phyloP scores from a whole-genome alignment of 2,329 filamentous ascomycete species.

The Sporothrix sp. region DNA sequence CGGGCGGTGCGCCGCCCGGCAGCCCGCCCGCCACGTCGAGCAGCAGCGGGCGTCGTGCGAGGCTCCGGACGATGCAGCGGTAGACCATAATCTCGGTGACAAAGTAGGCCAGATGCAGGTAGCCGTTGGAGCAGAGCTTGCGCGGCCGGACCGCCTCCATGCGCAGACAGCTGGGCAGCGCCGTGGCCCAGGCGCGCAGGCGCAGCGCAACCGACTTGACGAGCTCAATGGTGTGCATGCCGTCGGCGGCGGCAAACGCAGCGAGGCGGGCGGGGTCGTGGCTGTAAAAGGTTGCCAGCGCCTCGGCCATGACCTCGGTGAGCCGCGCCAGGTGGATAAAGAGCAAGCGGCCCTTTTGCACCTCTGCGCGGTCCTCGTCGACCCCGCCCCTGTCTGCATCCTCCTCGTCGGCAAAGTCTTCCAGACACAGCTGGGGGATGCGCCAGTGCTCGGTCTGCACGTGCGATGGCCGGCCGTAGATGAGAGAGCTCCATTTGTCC shows the following conservation, averaged over 20 bases:
- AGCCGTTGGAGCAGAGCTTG: slow-evolving; percentile 29
- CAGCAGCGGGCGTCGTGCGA: slow-evolving; percentile 25
- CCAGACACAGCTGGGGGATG: not conserved
- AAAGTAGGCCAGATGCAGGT: slow-evolving; percentile 41
- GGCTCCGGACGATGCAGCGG: slow-evolving; percentile 37
- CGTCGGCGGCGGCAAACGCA: slow-evolving; percentile 9
- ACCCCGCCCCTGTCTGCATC: no score
- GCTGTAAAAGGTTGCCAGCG: slow-evolving; percentile 40
- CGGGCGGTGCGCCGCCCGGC: not conserved
- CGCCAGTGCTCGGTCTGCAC: slow-evolving; percentile 5
- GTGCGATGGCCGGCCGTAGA: slow-evolving; percentile 54
- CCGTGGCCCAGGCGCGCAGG: slow-evolving; percentile 20
- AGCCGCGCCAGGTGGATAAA: slow-evolving; percentile 43
- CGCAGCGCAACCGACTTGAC: slow-evolving; percentile 22
- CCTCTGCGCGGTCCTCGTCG: slow-evolving; percentile 29
- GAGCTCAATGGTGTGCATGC: slow-evolving; percentile 8
- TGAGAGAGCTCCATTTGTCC: slow-evolving; percentile 73
- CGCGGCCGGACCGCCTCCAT: slow-evolving; percentile 20
- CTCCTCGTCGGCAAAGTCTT: slow-evolving; percentile 23
- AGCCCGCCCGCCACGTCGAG: not conserved
- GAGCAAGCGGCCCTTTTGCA: slow-evolving; percentile 35
- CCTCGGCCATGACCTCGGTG: slow-evolving; percentile 41
- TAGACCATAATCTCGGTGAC: slow-evolving; percentile 43
- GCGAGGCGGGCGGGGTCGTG: slow-evolving; percentile 22
- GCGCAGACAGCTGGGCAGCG: slow-evolving; percentile 18